Base-by-base conservation (phyloP, 495 filamentous ascomycete genomes). In the Penicillium manginii region DNA sequence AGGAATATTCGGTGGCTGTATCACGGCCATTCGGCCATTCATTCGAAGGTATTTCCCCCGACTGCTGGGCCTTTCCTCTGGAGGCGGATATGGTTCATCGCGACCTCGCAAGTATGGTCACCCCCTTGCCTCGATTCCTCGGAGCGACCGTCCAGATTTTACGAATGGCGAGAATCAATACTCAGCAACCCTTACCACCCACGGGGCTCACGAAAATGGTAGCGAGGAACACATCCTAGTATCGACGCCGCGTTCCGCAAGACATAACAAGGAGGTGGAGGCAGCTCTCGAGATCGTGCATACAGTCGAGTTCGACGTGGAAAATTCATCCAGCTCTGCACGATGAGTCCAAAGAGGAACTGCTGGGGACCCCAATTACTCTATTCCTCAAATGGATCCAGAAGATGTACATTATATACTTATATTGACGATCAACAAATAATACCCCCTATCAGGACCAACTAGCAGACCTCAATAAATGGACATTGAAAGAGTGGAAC, bases 11-110 rank as follows among this genome's bases (percentile, higher is more conserved):
- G 70, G 71, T 22, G 72, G 70, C 50, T 73, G 68, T 54, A 62
- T 74, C 4, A 74, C 72, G 35, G 72, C 69, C 8, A 60, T 74
- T 48, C 58, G 70, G 32, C 73, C 71, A 0, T 74, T 76, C 22
- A 54, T 72, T 14, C 66, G 72, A 29, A 62, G 56, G 53, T 74
- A 74, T 62, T 67, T 72, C 45, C 72, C 73, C 39, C 60, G 63
- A 19, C 61, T 74, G 8, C 60, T 76, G 5, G 72, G 72, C 15
- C 64, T 70, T 1, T 71, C 71, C 6, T 65, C 63, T 26, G 48
- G 39, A 19, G 58, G 47, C 14, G 55, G 32, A 31, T 59, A 59
- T 50, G 26, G 35, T 40, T 52, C 35, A 37, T 62, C 63, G 9
- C 48, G 43, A 39, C 66, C 69, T 46, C 63, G 64, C 43, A 66